These are phyloP conservation scores for Panus rudis DNA, from an alignment of 768 basidiomycete species.

Conservation along the genomic window DNA sequence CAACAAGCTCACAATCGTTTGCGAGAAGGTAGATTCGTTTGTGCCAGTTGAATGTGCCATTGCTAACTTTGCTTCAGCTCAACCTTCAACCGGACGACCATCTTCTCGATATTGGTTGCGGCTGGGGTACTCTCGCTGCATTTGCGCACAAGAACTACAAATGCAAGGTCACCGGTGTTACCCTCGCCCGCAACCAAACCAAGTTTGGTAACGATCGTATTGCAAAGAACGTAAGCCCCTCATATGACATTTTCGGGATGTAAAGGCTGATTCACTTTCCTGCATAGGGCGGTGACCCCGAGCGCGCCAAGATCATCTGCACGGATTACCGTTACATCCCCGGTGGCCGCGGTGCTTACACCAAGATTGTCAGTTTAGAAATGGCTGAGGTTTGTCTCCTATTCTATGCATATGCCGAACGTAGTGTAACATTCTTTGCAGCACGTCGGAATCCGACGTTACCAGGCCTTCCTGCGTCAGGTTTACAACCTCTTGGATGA, in stretches of 20 bases:
- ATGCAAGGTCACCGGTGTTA: constrained; percentile 96
- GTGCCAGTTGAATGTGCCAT: not conserved
- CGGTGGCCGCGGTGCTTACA: constrained; percentile 63
- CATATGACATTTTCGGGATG: not conserved
- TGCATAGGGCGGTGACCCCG: constrained; percentile 31
- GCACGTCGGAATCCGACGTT: constrained; percentile 95
- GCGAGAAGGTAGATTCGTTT: constrained; percentile 52
- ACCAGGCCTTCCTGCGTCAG: constrained; percentile 81
- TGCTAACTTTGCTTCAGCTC: constrained; percentile 30
- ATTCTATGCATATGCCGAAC: constrained; percentile 1
- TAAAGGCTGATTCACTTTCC: not conserved
- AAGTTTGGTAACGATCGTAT: constrained; percentile 90
- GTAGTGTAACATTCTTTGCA: constrained; percentile 20
- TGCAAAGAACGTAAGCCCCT: constrained; percentile 46
- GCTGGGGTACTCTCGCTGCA: constrained; percentile 94
- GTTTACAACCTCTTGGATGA: constrained; percentile 92
- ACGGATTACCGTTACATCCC: constrained; percentile 91
- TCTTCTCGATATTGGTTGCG: constrained; percentile 83
- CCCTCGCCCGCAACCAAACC: constrained; percentile 85
- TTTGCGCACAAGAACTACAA: constrained; percentile 96
- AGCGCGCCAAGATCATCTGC: constrained; percentile 86
- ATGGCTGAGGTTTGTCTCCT: constrained; percentile 78
- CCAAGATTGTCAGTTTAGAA: constrained; percentile 93
- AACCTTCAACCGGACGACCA: constrained; percentile 81
- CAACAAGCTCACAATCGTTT: constrained; percentile 94